A percentile compares a stretch with the other conserved stretches of the same genome.
Conservation (phyloP, 768 basidiomycete species). For the Pleurotus giganteus region DNA sequence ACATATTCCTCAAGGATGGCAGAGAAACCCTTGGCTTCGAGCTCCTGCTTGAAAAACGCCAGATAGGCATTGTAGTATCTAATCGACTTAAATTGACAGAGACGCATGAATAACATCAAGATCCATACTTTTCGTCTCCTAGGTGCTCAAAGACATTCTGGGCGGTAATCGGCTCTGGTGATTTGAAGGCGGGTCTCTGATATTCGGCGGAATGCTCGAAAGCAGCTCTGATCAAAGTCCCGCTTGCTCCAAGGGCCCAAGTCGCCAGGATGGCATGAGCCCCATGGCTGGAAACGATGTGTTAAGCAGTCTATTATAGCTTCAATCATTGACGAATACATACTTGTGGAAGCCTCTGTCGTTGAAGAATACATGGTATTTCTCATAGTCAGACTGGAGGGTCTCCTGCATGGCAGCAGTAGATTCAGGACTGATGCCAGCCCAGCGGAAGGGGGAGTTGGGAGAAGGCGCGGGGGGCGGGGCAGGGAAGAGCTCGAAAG, state of each 20-base stretch:
- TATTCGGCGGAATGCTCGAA: slow-evolving; percentile 35
- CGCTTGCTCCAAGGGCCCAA: slow-evolving; percentile 57
- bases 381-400: slow-evolving; percentile 49
- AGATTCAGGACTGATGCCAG: slow-evolving; percentile 34
- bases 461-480: slow-evolving; percentile 16
- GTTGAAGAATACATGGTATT: slow-evolving; percentile 58
- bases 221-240: slow-evolving; percentile 31
- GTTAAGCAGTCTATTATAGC: slow-evolving; percentile 27
- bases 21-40: slow-evolving; percentile 41
- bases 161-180: slow-evolving; percentile 43
- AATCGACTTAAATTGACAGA: not conserved
- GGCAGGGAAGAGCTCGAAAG: slow-evolving; percentile 16
- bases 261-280: slow-evolving; percentile 57
- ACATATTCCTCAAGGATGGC: slow-evolving; percentile 58
- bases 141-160: slow-evolving; percentile 55
- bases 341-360: slow-evolving; percentile 36
- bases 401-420: slow-evolving; percentile 36
- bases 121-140: slow-evolving; percentile 50
- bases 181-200: slow-evolving; percentile 35
- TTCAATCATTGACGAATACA: slow-evolving; percentile 16
- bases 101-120: not conserved
- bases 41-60: slow-evolving; percentile 46
- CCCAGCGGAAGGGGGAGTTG: slow-evolving; percentile 30
- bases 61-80: slow-evolving; percentile 64
- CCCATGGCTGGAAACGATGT: slow-evolving; percentile 36